These are phyloP conservation scores for Globisporangium sylvaticum DNA, from an alignment of 352 stramenopile genomes.

Conservation along the genomic window DNA sequence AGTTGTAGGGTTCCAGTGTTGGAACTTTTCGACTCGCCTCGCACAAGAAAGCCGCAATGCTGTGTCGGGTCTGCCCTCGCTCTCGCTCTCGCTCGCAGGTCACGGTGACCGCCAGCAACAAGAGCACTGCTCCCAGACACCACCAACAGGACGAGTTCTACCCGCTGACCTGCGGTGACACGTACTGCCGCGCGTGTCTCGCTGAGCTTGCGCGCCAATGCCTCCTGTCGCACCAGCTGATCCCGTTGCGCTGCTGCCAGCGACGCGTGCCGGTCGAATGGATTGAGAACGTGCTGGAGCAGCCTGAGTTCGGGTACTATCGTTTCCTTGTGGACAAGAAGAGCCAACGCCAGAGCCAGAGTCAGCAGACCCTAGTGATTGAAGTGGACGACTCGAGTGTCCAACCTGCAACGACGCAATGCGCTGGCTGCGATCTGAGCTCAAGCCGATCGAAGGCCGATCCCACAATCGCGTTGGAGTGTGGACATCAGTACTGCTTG, in stretches of 20 bases:
- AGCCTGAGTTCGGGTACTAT: constrained; percentile 43
- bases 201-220: constrained; percentile 14
- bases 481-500: background rate
- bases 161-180: constrained; percentile 35
- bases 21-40: background rate
- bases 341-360: background rate
- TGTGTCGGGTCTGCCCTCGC: background rate
- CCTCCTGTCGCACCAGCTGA: constrained; percentile 17
- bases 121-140: background rate
- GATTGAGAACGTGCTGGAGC: constrained; percentile 25
- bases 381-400: background rate
- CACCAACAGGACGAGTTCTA: constrained; percentile 18
- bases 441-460: background rate
- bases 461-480: background rate
- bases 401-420: background rate
- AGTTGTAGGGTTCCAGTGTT: background rate
- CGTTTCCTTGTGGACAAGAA: constrained; percentile 21
- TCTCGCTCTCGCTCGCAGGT: background rate
- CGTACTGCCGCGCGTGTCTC: constrained; percentile 31
- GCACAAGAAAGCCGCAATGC: background rate
- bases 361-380: background rate
- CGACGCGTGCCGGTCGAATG: constrained; percentile 25
- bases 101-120: background rate
- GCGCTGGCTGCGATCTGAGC: background rate
- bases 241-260: constrained; percentile 39